A percentile compares a stretch with the other conserved stretches of the same genome.
These are phyloP conservation scores for Hypsizygus marmoreus DNA, from an alignment of 768 basidiomycete genomes.

Conservation along the genomic window DNA sequence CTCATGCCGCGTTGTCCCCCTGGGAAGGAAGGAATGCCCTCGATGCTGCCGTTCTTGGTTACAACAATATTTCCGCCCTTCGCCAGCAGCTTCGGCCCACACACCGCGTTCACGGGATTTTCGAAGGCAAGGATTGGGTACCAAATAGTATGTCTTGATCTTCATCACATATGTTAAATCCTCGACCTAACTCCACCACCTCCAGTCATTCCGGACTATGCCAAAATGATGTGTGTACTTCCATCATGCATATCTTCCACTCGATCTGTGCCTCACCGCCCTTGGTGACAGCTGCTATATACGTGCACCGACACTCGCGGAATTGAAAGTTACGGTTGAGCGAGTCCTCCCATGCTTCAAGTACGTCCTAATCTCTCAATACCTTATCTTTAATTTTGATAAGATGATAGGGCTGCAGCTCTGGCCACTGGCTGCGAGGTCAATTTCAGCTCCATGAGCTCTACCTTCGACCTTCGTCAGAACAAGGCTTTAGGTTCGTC, in stretches of 20 bases:
- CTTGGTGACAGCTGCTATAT: constrained; percentile 58
- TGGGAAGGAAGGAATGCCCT: constrained; percentile 86
- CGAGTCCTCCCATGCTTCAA: constrained; percentile 73
- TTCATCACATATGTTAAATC: background rate
- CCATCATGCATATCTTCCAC: background rate
- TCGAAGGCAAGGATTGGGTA: constrained; percentile 76
- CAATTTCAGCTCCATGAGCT: constrained; percentile 36
- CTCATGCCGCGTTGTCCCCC: constrained; percentile 77
- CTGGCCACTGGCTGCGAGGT: constrained; percentile 65
- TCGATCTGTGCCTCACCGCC: too few species aligned
- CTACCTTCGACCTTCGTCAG: constrained; percentile 62
- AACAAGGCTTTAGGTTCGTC: constrained; percentile 70
- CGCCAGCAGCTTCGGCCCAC: constrained; percentile 82
- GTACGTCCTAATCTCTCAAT: too few species aligned
- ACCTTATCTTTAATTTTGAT: too few species aligned
- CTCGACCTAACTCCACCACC: background rate
- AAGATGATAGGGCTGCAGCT: constrained; percentile 73
- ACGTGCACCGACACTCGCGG: constrained; percentile 67
- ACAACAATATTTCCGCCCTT: constrained; percentile 75
- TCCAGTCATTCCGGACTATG: constrained; percentile 81
- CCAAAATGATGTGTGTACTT: constrained; percentile 61
- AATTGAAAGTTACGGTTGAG: constrained; percentile 55
- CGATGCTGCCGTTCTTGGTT: constrained; percentile 86
- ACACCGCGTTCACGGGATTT: constrained; percentile 78
- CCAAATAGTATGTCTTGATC: constrained; percentile 55